These are phyloP conservation scores for Trypanosoma cruzi DNA, from an alignment of 208 protist species.

Conservation along the genomic window DNA sequence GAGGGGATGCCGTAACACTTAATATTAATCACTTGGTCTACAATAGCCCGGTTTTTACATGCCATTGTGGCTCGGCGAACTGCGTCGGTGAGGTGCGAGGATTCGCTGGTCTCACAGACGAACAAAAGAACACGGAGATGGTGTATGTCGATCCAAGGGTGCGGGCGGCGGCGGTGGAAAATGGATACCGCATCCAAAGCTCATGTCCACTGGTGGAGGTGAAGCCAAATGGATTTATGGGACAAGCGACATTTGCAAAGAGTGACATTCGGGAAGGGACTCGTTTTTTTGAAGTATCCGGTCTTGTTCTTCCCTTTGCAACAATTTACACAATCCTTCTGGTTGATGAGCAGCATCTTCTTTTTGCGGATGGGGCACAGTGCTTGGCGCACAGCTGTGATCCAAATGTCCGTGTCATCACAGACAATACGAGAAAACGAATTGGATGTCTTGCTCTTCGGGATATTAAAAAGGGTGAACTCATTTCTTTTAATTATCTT, in stretches of 20 bases:
- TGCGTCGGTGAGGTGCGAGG: slow-evolving; percentile 50
- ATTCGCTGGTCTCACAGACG: slow-evolving; percentile 46
- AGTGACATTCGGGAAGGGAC: slow-evolving; percentile 51
- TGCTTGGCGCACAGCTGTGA: slow-evolving; percentile 87
- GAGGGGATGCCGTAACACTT: slow-evolving; percentile 55
- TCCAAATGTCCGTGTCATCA: slow-evolving; percentile 83
- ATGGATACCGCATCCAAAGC: slow-evolving; percentile 61
- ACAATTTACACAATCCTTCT: slow-evolving; percentile 87
- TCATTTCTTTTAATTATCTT: slow-evolving; percentile 91
- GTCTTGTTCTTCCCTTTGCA: slow-evolving; percentile 78
- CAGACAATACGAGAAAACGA: slow-evolving; percentile 48
- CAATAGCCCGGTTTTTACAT: slow-evolving; percentile 43
- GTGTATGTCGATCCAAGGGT: slow-evolving; percentile 57
- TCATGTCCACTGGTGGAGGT: slow-evolving; percentile 61
- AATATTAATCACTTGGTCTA: slow-evolving; percentile 83
- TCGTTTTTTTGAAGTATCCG: slow-evolving; percentile 71
- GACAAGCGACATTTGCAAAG: slow-evolving; percentile 83
- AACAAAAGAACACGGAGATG: slow-evolving; percentile 52
- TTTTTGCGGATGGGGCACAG: slow-evolving; percentile 84
- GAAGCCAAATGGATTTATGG: slow-evolving; percentile 64
- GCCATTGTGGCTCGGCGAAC: slow-evolving; percentile 41
- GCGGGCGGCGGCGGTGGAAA: slow-evolving; percentile 47
- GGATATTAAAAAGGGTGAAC: slow-evolving; percentile 64
- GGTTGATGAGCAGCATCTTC: slow-evolving; percentile 60
- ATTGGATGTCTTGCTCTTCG: slow-evolving; percentile 79